phyloP scores from a whole-genome alignment of 2,329 filamentous ascomycete species.

The Monosporascus sp. region DNA sequence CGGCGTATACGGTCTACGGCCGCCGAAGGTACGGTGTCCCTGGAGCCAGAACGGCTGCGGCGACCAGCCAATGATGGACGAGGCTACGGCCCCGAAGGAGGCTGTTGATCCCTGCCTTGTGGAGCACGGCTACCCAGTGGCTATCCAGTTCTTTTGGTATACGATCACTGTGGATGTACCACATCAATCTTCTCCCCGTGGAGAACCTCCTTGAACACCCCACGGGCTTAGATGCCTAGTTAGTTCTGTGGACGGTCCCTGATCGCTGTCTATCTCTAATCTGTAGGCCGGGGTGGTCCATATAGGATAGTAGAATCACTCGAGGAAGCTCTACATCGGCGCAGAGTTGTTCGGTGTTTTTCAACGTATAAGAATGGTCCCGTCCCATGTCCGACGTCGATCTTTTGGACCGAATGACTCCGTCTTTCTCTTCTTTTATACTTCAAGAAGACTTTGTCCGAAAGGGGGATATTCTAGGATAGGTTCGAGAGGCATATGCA shows the following conservation, averaged over 20 bases:
- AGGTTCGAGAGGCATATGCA: neutral
- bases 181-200: neutral
- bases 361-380: neutral
- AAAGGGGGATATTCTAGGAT: neutral
- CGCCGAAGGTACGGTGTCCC: neutral
- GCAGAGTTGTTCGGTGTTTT: neutral
- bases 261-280: neutral
- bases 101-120: neutral
- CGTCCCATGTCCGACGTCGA: neutral
- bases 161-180: neutral
- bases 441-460: neutral
- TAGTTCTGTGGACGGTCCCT: neutral
- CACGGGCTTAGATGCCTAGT: neutral
- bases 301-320: neutral
- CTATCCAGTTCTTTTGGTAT: neutral
- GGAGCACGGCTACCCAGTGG: neutral
- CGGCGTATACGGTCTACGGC: neutral
- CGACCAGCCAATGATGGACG: neutral
- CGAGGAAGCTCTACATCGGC: neutral
- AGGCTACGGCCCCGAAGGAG: neutral
- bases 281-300: neutral
- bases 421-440: neutral
- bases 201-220: neutral
- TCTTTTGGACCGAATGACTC: neutral
- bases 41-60: neutral